A percentile compares a stretch with the other conserved stretches of the same genome.
Evolutionary conservation across 179 eudicot genomes (phyloP).

Genomic region (Amaranthus tricolor): DNA sequence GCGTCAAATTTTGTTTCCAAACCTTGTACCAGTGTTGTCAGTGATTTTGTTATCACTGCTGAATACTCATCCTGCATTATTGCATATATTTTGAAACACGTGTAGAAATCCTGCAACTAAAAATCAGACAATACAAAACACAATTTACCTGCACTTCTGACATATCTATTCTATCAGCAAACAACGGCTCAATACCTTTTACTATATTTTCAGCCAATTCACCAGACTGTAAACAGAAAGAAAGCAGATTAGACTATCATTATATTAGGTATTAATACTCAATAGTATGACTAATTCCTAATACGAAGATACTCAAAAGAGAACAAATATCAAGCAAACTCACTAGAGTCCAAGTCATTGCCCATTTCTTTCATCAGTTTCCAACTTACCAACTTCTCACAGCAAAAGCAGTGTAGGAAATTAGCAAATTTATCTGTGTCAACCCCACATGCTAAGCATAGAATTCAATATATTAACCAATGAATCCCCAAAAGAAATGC

Average conservation of each 20-base stretch:
- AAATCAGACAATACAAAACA: neutral
- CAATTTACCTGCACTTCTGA: conserved; percentile 84
- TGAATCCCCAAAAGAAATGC: conserved; percentile 1
- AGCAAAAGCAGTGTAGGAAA: neutral
- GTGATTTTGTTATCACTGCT: conserved; percentile 86
- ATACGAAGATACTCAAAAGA: neutral
- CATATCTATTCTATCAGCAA: conserved; percentile 75
- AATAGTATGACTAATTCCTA: neutral
- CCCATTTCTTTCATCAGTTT: neutral
- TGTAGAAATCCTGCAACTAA: conserved; percentile 7
- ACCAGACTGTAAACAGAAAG: conserved; percentile 59
- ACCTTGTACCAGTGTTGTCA: conserved; percentile 87
- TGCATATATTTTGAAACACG: conserved; percentile 12
- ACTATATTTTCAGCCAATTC: conserved; percentile 94
- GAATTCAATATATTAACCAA: conserved; percentile 7
- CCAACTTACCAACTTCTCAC: conserved; percentile 6
- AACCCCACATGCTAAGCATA: neutral
- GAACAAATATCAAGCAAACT: conserved; percentile 2
- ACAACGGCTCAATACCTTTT: conserved; percentile 71
- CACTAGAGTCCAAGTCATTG: neutral
- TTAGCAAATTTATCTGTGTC: neutral
- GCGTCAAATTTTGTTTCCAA: conserved; percentile 90
- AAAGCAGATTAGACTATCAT: conserved; percentile 8
- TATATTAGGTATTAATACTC: neutral
- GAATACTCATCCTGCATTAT: conserved; percentile 85